phyloP scores from a whole-genome alignment of 1,284 basidiomycete species.

The Microbotryomycetes sp. region DNA sequence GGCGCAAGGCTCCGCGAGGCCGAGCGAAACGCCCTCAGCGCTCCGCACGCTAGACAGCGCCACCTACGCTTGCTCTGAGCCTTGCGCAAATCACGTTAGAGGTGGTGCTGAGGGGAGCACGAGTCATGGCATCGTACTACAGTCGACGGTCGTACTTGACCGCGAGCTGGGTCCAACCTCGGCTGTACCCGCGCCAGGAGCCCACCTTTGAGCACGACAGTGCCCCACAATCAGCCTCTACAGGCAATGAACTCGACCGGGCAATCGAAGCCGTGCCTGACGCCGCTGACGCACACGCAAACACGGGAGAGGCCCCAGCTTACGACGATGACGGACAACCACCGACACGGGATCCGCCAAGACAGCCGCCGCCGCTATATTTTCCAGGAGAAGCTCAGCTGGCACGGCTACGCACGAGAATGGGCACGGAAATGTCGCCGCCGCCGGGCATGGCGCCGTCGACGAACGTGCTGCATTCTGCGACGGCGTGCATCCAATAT shows the following conservation, averaged over 20 bases:
- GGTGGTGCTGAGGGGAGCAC: not conserved
- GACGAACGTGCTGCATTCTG: constrained; percentile 13
- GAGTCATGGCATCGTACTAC: constrained; percentile 14
- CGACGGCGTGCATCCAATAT: constrained; percentile 9
- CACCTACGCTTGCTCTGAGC: too few relatives aligned
- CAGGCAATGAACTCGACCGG: not conserved
- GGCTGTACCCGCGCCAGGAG: constrained; percentile 22
- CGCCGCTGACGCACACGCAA: not conserved
- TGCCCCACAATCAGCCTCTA: not conserved
- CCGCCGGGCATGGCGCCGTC: constrained; percentile 7
- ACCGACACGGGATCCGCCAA: not conserved
- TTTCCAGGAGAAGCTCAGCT: constrained; percentile 12
- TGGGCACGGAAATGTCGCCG: not conserved
- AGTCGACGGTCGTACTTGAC: constrained; percentile 4
- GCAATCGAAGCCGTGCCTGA: not conserved
- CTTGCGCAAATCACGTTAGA: not conserved
- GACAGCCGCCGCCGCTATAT: constrained; percentile 15
- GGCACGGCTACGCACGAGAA: not conserved
- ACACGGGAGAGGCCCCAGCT: not conserved
- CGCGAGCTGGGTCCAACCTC: constrained; percentile 10
- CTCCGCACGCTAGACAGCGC: too few relatives aligned
- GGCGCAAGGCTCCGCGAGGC: too few relatives aligned
- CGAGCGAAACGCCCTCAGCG: too few relatives aligned
- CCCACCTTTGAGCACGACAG: constrained; percentile 8
- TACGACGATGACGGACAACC: not conserved